A percentile compares a stretch with the other conserved stretches of the same genome.
These are phyloP conservation scores for Ceratopteris richardii DNA, from an alignment of 75 land plant genomes.

Conservation along the genomic window DNA sequence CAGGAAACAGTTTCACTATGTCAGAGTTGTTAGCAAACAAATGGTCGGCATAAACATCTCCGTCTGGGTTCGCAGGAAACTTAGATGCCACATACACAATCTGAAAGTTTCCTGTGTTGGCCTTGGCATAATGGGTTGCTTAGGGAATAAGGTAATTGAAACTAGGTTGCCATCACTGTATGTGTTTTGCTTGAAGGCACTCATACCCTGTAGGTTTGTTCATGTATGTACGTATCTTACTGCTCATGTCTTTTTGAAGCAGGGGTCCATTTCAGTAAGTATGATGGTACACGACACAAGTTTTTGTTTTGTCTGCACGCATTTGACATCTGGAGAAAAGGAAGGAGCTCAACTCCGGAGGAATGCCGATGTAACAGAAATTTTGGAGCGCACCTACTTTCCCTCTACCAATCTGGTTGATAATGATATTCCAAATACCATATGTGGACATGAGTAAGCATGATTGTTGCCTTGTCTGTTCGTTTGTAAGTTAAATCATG, in stretches of 20 bases:
- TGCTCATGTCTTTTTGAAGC: not conserved
- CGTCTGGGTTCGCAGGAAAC: constrained; percentile 71
- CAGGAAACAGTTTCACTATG: constrained; percentile 34
- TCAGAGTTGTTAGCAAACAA: constrained; percentile 81
- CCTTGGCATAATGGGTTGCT: constrained; percentile 85
- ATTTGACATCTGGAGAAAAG: constrained; percentile 87
- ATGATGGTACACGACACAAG: constrained; percentile 82
- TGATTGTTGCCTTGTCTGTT: not conserved
- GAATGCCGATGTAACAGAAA: constrained; percentile 84
- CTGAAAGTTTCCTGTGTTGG: constrained; percentile 83
- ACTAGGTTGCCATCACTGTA: not conserved
- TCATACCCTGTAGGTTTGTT: too few species aligned
- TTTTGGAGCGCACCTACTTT: constrained; percentile 72
- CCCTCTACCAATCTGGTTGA: constrained; percentile 40
- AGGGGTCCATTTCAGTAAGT: constrained; percentile 94
- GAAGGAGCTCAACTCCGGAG: constrained; percentile 92
- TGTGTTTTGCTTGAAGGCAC: too few species aligned
- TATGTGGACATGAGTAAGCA: constrained; percentile 84
- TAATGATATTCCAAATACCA: constrained; percentile 58
- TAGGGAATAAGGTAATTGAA: constrained; percentile 81
- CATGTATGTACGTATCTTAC: not conserved
- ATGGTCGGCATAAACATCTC: constrained; percentile 87
- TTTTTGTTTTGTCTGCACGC: constrained; percentile 89
- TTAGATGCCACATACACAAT: constrained; percentile 66
- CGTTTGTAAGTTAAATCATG: too few species aligned